Conservation (phyloP, 1,284 basidiomycete species). For the Ustilago nuda region DNA sequence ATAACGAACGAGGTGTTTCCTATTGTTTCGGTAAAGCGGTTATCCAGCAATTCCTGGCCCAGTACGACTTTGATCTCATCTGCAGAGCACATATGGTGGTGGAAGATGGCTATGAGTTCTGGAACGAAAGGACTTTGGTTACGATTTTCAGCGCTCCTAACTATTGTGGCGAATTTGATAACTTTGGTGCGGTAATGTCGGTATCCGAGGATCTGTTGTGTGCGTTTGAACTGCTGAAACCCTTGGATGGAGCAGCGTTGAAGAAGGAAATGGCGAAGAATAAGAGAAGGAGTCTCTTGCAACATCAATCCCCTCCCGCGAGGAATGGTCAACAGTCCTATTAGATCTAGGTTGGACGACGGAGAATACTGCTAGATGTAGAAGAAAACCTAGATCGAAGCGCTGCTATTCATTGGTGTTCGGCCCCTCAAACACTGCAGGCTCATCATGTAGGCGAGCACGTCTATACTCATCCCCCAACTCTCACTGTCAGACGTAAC, state of each 20-base stretch:
- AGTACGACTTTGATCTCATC: conserved; percentile 95
- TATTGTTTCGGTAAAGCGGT: conserved; percentile 99
- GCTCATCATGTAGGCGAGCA: too few relatives aligned
- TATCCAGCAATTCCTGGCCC: conserved; percentile 91
- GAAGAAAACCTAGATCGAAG: background rate
- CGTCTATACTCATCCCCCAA: too few relatives aligned
- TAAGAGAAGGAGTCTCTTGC: conserved; percentile 82
- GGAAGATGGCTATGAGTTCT: conserved; percentile 96
- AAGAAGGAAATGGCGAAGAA: conserved; percentile 99
- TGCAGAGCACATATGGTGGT: conserved; percentile 99
- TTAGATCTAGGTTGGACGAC: background rate
- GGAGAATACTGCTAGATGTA: too few relatives aligned
- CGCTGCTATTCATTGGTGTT: too few relatives aligned
- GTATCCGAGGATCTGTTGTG: conserved; percentile 97
- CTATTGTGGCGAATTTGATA: conserved; percentile 97
- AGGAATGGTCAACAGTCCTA: conserved; percentile 34
- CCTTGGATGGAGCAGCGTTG: conserved; percentile 90
- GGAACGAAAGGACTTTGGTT: conserved; percentile 97
- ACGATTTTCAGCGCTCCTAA: conserved; percentile 96
- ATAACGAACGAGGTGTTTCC: conserved; percentile 99
- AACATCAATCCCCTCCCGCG: conserved; percentile 40
- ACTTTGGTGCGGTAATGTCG: conserved; percentile 84
- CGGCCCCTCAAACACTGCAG: too few relatives aligned
- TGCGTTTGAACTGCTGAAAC: conserved; percentile 94
- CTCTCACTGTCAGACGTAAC: background rate